phyloP scores from a whole-genome alignment of 2,329 filamentous ascomycete genomes.

The Phyllosticta citrichinensis region DNA sequence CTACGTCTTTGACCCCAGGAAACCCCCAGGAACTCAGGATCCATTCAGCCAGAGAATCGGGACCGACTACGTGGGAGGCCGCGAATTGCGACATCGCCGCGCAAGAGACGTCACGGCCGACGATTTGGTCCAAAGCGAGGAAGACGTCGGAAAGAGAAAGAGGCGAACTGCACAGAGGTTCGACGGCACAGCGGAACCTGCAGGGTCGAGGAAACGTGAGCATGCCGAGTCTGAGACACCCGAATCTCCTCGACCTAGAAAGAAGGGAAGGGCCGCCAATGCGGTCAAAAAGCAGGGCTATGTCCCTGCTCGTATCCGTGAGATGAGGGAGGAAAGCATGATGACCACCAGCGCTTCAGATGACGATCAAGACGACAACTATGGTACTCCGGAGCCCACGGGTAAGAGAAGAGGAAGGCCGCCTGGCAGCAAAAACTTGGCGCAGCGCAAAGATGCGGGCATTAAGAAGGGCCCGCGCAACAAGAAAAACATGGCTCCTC shows the following conservation, averaged over 20 bases:
- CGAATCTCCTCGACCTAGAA: constrained; percentile 22
- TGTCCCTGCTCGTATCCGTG: constrained; percentile 35
- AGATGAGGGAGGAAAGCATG: constrained; percentile 33
- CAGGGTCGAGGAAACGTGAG: constrained; percentile 7
- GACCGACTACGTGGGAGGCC: constrained; percentile 33
- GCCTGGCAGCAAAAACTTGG: constrained; percentile 38
- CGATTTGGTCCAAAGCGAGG: constrained; percentile 24
- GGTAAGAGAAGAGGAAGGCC: constrained; percentile 24
- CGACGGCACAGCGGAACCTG: constrained; percentile 20
- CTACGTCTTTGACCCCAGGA: constrained; percentile 47
- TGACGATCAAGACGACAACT: constrained; percentile 17
- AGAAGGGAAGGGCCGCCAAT: constrained; percentile 19
- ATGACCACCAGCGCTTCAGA: constrained; percentile 19
- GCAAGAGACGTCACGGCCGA: constrained; percentile 21
- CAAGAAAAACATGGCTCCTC: constrained; percentile 16
- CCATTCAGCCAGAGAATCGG: constrained; percentile 44
- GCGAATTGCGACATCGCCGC: constrained; percentile 37
- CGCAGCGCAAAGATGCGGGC: constrained; percentile 36
- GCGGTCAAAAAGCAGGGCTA: constrained; percentile 11
- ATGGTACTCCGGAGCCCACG: constrained; percentile 11
- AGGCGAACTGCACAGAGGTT: constrained; percentile 25
- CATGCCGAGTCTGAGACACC: constrained; percentile 23
- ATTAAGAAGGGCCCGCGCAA: constrained; percentile 40
- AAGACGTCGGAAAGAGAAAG: constrained; percentile 26
- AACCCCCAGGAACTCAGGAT: constrained; percentile 42